These are phyloP conservation scores for Aspergillus sp. DNA, from an alignment of 2,329 filamentous ascomycete genomes.

Conservation along the genomic window DNA sequence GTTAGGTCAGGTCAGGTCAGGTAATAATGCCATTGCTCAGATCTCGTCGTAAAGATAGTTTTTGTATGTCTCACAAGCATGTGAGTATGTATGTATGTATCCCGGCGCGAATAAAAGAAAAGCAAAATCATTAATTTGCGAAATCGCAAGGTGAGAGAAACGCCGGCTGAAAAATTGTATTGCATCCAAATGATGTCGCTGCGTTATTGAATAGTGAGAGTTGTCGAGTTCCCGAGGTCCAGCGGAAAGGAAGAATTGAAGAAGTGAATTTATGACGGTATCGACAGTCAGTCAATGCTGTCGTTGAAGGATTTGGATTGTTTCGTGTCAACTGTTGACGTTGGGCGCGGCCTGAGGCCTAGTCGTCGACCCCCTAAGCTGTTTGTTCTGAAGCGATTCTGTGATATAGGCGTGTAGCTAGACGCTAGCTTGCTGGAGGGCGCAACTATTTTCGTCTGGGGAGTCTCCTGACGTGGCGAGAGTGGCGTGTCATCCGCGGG, in stretches of 20 bases:
- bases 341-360: constrained; percentile 32
- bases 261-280: neutral
- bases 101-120: neutral
- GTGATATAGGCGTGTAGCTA: constrained; percentile 41
- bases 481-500: constrained; percentile 21
- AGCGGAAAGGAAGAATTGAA: constrained; percentile 1
- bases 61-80: neutral
- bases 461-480: constrained; percentile 22
- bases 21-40: constrained; percentile 6
- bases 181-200: constrained; percentile 22
- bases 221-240: constrained; percentile 7
- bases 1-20: neutral
- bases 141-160: constrained; percentile 10
- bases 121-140: neutral
- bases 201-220: constrained; percentile 21
- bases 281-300: constrained; percentile 29
- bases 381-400: constrained; percentile 37
- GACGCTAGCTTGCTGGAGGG: constrained; percentile 37
- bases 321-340: constrained; percentile 24
- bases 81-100: neutral
- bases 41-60: constrained; percentile 8
- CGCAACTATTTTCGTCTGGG: constrained; percentile 33
- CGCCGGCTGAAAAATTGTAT: constrained; percentile 19
- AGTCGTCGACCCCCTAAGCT: constrained; percentile 37
- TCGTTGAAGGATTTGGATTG: constrained; percentile 30